phyloP scores from a whole-genome alignment of 371 early-diverging fungal genomes.

The Mortierella sp. region DNA sequence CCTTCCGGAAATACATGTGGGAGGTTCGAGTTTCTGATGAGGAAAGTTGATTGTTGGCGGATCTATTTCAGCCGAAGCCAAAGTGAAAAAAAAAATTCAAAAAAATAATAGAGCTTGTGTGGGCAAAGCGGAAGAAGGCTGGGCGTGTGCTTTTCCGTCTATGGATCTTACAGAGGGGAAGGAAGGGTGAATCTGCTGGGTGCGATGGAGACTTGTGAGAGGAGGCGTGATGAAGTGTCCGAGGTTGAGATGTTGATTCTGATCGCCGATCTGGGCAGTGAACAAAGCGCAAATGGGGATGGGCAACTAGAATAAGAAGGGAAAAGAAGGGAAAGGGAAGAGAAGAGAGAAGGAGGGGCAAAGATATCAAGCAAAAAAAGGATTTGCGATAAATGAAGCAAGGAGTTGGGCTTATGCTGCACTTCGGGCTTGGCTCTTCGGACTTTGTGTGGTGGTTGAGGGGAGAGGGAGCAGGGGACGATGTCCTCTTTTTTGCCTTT shows the following conservation, averaged over 20 bases:
- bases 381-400: background rate
- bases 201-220: background rate
- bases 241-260: background rate
- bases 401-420: background rate
- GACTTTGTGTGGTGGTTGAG: background rate
- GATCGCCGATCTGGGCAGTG: constrained; percentile 11
- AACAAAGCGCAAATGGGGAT: background rate
- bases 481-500: background rate
- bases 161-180: background rate
- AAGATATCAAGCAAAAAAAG: background rate
- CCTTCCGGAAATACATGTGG: background rate
- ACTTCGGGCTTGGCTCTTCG: constrained; percentile 8
- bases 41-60: too few species aligned
- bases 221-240: background rate
- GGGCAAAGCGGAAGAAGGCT: constrained; percentile 10
- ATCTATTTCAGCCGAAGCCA: background rate
- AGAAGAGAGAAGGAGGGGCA: background rate
- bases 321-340: background rate
- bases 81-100: background rate
- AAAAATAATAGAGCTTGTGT: background rate
- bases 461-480: too few species aligned
- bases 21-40: background rate
- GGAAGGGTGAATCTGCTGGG: background rate
- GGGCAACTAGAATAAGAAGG: background rate
- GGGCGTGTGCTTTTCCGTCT: background rate